A percentile compares a stretch with the other conserved stretches of the same genome.
phyloP scores from a whole-genome alignment of 345 rosid genomes.

The Capsella bursapastoris region DNA sequence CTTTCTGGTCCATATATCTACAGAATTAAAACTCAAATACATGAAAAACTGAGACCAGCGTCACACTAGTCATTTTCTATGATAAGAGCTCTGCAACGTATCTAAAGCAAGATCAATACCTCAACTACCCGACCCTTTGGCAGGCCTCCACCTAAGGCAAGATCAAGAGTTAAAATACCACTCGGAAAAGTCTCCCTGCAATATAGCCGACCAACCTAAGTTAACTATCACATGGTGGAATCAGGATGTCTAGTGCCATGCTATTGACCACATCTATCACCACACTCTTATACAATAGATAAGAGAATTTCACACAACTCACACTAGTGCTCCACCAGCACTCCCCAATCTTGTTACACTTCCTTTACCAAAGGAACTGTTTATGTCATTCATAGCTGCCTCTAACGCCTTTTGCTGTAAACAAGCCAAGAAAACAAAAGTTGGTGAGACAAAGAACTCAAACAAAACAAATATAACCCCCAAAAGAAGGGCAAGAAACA shows the following conservation, averaged over 20 bases:
- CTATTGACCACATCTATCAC: neutral
- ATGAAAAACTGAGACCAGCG: neutral
- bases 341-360: slow-evolving; percentile 95
- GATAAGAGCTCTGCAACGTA: neutral
- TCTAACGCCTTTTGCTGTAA: slow-evolving; percentile 93
- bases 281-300: neutral
- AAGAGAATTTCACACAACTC: slow-evolving; percentile 72
- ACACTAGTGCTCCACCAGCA: slow-evolving; percentile 96
- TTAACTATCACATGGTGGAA: neutral
- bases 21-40: slow-evolving; percentile 23
- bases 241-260: slow-evolving; percentile 1
- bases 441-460: slow-evolving; percentile 16
- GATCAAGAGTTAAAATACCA: slow-evolving; percentile 90
- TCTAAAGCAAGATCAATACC: slow-evolving; percentile 50
- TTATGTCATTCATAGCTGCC: slow-evolving; percentile 92
- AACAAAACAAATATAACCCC: neutral
- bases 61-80: neutral
- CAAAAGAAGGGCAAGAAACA: neutral
- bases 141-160: slow-evolving; percentile 96
- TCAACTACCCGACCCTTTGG: slow-evolving; percentile 96
- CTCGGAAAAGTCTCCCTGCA: slow-evolving; percentile 92
- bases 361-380: slow-evolving; percentile 90
- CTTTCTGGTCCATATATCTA: slow-evolving; percentile 98
- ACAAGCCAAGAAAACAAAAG: slow-evolving; percentile 13
- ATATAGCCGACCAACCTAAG: slow-evolving; percentile 8